A percentile compares a stretch with the other conserved stretches of the same genome.
These are phyloP conservation scores for Papiliotrema laurentii DNA, from an alignment of 1,284 basidiomycete species.

Conservation along the genomic window DNA sequence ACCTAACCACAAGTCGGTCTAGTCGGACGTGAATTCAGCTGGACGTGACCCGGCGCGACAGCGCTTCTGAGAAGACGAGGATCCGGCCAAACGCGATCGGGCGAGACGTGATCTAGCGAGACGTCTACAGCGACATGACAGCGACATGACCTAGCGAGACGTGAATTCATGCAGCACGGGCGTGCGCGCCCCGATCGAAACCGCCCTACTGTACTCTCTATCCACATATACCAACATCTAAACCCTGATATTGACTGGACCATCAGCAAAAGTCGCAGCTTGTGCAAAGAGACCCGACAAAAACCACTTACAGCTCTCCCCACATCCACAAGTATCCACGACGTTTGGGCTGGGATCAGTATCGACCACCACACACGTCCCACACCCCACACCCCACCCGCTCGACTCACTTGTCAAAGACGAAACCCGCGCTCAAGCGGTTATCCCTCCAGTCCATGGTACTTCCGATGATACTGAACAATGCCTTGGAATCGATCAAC, in stretches of 20 bases:
- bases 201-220: neutral
- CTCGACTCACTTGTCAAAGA: slow-evolving; percentile 43
- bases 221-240: neutral
- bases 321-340: slow-evolving; percentile 46
- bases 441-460: slow-evolving; percentile 99
- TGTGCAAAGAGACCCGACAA: neutral
- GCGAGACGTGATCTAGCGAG: too few species aligned
- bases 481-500: slow-evolving; percentile 91
- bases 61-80: too few species aligned
- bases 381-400: too few species aligned
- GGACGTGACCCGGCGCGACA: too few species aligned
- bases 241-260: slow-evolving; percentile 10
- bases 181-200: too few species aligned
- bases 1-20: too few species aligned
- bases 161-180: too few species aligned
- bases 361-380: neutral
- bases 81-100: too few species aligned
- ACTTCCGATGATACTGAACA: slow-evolving; percentile 97
- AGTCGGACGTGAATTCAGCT: too few species aligned
- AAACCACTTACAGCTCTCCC: slow-evolving; percentile 44
- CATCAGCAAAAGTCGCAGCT: neutral
- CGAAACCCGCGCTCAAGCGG: slow-evolving; percentile 58
- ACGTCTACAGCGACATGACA: too few species aligned
- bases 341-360: slow-evolving; percentile 34
- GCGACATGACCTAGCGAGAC: too few species aligned